Conservation (phyloP, 2,329 filamentous ascomycete species). For the Plectosphaerella sp. region DNA sequence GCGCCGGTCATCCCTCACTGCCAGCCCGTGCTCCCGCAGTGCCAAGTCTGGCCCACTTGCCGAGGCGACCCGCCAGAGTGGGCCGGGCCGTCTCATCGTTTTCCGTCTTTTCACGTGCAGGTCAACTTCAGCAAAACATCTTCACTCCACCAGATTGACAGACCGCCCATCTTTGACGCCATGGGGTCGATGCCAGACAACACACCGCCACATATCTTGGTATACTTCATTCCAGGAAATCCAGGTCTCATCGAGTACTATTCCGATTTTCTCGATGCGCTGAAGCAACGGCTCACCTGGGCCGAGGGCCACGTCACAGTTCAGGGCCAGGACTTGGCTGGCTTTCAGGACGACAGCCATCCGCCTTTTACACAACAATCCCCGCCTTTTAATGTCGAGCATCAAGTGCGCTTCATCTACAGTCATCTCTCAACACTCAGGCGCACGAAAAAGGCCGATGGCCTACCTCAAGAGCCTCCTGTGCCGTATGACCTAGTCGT, state of each 20-base stretch:
- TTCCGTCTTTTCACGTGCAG: too few species aligned
- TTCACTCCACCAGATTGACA: too few species aligned
- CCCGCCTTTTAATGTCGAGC: slow-evolving; percentile 46
- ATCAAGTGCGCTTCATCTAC: slow-evolving; percentile 38
- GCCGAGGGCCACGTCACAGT: slow-evolving; percentile 42
- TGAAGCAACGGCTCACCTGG: slow-evolving; percentile 19
- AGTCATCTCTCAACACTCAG: not conserved
- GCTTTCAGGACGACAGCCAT: slow-evolving; percentile 52
- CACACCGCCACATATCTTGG: slow-evolving; percentile 35
- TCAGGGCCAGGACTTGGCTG: slow-evolving; percentile 52
- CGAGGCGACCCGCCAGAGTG: too few species aligned
- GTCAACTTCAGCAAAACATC: too few species aligned
- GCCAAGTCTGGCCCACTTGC: too few species aligned
- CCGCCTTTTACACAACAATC: slow-evolving; percentile 34
- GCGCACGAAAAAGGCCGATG: slow-evolving; percentile 16
- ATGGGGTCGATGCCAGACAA: not conserved
- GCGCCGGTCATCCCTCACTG: too few species aligned
- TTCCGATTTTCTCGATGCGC: slow-evolving; percentile 54
- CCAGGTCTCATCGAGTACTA: slow-evolving; percentile 75
- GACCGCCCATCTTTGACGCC: not conserved
- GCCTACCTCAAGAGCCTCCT: slow-evolving; percentile 2
- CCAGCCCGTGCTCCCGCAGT: too few species aligned
- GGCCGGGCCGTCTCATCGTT: too few species aligned
- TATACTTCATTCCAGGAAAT: slow-evolving; percentile 74
- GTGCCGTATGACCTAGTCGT: slow-evolving; percentile 53